Evolutionary conservation across 306 rosid genomes (phyloP), one percentile per base, ranked within the genome.

Genomic region (Lathyrus tuberosus): DNA sequence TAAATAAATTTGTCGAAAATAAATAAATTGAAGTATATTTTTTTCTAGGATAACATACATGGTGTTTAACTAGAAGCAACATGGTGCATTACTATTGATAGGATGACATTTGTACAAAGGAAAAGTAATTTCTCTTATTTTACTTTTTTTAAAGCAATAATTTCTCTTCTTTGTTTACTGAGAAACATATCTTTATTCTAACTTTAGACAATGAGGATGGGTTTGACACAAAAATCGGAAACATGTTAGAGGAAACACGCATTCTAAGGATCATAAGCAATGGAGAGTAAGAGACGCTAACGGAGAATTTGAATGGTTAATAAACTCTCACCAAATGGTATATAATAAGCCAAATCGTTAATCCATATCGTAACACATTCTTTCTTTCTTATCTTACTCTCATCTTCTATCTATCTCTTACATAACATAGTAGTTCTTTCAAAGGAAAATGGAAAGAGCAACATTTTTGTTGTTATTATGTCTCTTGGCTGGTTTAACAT

Each of bases 171-270:
- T 5, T 31, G 6, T 31, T 20, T 20, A 31, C 5, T 31, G 35
- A 31, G 35, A 31, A 31, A 6, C 35, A 31, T 41, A 9, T 30
- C 15, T 38, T 18, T 12, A 26, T 67, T 53, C 68, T 63, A 73
- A 67, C 7, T 10, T 42, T 62, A 67, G 72, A 20, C 38, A 60
- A 2, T 1, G 41, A 18, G 53, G 65, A 60, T 31, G 10, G 56
- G 4, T 31, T 49, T 61, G 26, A 31, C 59, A 26, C 18, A 3
- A 24, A 53, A 73, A 30, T 14, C 4, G 15, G 53, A 14, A 30
- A 47, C 20, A 16, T 5, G 69, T 22, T 24, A 64, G 80, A 78
- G 84, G 85, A 83, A 69, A 79, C 4, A 41, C 84, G 84, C 66
- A 69, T 67, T 60, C 51, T 14, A 33, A 78, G 89, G 87, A 65